Base-by-base conservation (phyloP, 2,329 filamentous ascomycete genomes). In the Sarocladium brachiariae region DNA sequence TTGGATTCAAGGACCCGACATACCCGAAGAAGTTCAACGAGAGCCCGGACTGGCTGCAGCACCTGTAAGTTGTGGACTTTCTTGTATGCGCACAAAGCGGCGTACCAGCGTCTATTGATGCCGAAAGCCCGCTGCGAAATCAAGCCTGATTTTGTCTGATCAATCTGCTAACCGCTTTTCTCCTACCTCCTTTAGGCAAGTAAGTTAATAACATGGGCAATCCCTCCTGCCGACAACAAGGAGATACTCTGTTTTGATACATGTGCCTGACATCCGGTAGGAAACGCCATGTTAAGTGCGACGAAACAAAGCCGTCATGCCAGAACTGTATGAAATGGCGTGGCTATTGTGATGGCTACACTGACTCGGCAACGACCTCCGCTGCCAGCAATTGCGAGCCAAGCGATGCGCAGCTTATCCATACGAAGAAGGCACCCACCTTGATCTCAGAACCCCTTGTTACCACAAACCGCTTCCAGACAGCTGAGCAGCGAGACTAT, bases 251-350 rank as follows among this genome's bases (percentile, higher is more conserved):
- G n/a, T n/a, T 35, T 35, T 35, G 14, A 35, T n/a, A 35, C 6
- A 8, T 10, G 14, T n/a, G 18, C 14, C 38, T 51, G 27, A 52
- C 34, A 5, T 24, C 21, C 18, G 23, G 38, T 45, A 70, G 67
- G 49, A 70, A 69, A 50, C 68, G 69, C 18, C 69, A 71, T 54
- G 64, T 71, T 33, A 71, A 71, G 56, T 71, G 69, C 51, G 69
- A 71, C 46, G 69, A 71, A 55, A 66, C 66, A 21, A 65, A 66
- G 33, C 69, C 69, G 16, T 62, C 66, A 4, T 71, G 69, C 52
- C 60, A 66, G 30, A 71, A 70, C 45, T 71, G 69, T 51, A 58
- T 70, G 51, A 70, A 67, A 56, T 71, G 67, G 63, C 59, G 63
- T 47, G 68, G 68, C n/a, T 64, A 67, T 49, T 70, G 69, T 45